Base-by-base conservation (phyloP, 768 basidiomycete species). In the Lactarius evosmus region DNA sequence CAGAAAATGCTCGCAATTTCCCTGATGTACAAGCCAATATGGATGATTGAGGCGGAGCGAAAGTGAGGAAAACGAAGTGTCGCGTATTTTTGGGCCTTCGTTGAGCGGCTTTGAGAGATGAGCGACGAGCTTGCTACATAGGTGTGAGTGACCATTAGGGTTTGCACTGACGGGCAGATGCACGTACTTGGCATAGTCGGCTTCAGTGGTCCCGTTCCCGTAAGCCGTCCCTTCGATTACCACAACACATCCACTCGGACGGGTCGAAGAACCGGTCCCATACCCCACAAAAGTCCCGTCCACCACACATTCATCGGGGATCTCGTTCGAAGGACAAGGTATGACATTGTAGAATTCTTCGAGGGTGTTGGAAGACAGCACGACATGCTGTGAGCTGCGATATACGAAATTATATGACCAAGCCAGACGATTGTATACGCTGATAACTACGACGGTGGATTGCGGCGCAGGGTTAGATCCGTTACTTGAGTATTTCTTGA, bases 1-100 rank as follows among this genome's bases (percentile, higher is more conserved):
- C 25, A 92, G 67, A 71, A 86, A 89, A 70, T 94, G 92, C 68
- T 93, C 90, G 70, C 92, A 94, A 69, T 84, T 87, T 36, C 91
- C 92, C 59, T 82, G 81, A 70, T 94, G 92, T 19, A 93, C 76
- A 60, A 93, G 75, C 85, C 88, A 91, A 67, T 94, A 93, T 0
- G 93, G 93, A 69, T 88, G 80, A 67, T 89, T 82, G 40, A 91
- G 72, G 34, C 86, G 81, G 25, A 93, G 73, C 4, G 78, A 74
- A 27, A 93, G 79, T 1, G 84, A 80, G 1, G 77, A 73, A 44
- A 93, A 75, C 9, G 71, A 60, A 8, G 83, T 83, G 59, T 84
- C 78, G 58, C 75, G 70, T 70, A 87, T 77, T 71, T 63, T 70
- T 75, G 73, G 65, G 75, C 74, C 73, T 50, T 40, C 63, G 61